These are phyloP conservation scores for Diplotaxis tenuifolia DNA, from an alignment of 345 rosid genomes.

Conservation along the genomic window DNA sequence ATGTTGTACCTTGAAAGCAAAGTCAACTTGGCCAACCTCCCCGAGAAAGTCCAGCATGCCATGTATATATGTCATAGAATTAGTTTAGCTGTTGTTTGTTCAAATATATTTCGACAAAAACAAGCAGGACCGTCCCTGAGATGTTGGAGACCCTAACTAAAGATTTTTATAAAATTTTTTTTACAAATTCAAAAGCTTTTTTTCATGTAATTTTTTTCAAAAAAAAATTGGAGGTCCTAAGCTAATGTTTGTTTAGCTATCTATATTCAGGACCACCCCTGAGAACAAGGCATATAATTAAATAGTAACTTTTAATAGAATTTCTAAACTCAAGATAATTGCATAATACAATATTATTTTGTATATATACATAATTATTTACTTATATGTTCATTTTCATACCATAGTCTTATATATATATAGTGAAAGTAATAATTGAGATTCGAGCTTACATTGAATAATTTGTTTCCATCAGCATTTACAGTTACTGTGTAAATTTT, in stretches of 20 bases:
- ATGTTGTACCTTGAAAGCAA: not conserved
- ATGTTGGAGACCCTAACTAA: too few relatives aligned
- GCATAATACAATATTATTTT: not conserved
- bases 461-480: not conserved
- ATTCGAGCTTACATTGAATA: not conserved
- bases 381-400: not conserved
- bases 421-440: not conserved
- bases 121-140: too few relatives aligned
- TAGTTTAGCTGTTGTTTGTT: not conserved
- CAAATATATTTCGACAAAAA: not conserved
- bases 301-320: not conserved
- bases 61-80: not conserved
- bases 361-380: not conserved
- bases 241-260: too few relatives aligned
- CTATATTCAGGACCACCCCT: too few relatives aligned
- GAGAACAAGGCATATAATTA: too few relatives aligned
- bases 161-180: too few relatives aligned
- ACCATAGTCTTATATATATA: not conserved
- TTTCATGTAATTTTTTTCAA: too few relatives aligned
- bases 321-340: not conserved
- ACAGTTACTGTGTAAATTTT: not conserved
- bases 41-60: not conserved
- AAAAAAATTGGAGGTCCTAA: too few relatives aligned
- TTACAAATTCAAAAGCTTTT: too few relatives aligned
- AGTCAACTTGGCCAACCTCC: conserved; percentile 5